A percentile compares a stretch with the other conserved stretches of the same genome.
These are phyloP conservation scores for Rosa multiflora DNA, from an alignment of 306 rosid species.

Conservation along the genomic window DNA sequence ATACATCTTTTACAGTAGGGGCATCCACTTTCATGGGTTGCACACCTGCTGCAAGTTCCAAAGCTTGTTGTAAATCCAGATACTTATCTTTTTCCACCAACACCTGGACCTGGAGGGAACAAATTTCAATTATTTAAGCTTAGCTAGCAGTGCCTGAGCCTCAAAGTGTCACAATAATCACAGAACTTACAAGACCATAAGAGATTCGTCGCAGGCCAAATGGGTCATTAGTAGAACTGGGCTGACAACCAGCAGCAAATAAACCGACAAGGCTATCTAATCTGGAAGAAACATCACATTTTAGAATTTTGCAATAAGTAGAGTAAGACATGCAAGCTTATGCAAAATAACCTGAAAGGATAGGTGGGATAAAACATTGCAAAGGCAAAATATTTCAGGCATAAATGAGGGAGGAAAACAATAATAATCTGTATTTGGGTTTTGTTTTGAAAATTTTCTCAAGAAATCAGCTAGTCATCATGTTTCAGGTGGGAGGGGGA, in stretches of 20 bases:
- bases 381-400: not conserved
- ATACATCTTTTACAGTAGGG: conserved; percentile 55
- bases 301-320: conserved; percentile 20
- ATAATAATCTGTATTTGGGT: not conserved
- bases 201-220: conserved; percentile 93
- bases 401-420: not conserved
- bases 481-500: not conserved
- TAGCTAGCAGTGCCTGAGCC: conserved; percentile 16
- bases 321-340: not conserved
- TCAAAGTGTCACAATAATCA: conserved; percentile 25
- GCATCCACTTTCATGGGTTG: conserved; percentile 68
- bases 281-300: conserved; percentile 49
- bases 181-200: conserved; percentile 83
- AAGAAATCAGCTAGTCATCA: not conserved
- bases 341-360: not conserved
- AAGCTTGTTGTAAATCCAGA: conserved; percentile 69
- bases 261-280: conserved; percentile 93
- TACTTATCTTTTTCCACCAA: conserved; percentile 78
- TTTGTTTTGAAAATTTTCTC: not conserved
- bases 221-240: conserved; percentile 84
- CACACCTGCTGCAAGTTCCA: conserved; percentile 73
- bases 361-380: not conserved
- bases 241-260: conserved; percentile 93
- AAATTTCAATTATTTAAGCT: conserved; percentile 23
- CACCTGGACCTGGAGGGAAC: conserved; percentile 69